Evolutionary conservation across 139 green algal species (phyloP).

Genomic region (Tetraselmis striata): DNA sequence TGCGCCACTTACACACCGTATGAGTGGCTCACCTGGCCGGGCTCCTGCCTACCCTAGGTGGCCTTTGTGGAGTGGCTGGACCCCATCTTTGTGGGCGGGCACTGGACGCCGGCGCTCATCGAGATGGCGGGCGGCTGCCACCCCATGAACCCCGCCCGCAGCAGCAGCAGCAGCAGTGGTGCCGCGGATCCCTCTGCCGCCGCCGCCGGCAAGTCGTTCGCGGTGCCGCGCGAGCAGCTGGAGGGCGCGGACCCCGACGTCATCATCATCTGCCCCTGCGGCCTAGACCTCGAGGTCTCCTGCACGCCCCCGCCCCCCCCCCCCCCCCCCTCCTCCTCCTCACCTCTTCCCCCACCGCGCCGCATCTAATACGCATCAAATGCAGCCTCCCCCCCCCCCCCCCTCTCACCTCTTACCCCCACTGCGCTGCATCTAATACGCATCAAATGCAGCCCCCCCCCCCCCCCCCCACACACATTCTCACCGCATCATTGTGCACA

Average conservation of each 20-base stretch:
- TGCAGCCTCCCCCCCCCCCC: no score
- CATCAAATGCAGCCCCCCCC: no score
- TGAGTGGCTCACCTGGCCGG: neutral
- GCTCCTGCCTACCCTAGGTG: conserved; percentile 29
- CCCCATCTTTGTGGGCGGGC: conserved; percentile 72
- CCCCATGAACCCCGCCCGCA: conserved; percentile 54
- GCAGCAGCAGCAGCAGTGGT: neutral
- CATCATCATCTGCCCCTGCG: conserved; percentile 74
- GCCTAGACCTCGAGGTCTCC: conserved; percentile 49
- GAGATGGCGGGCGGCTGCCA: conserved; percentile 64
- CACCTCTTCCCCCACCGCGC: no score
- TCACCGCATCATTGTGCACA: no score
- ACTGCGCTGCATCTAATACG: no score
- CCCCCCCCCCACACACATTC: no score
- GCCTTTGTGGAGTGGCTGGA: conserved; percentile 76
- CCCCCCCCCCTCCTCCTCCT: no score
- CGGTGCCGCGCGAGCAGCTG: conserved; percentile 36
- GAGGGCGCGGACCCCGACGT: conserved; percentile 56
- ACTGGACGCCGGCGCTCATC: conserved; percentile 85
- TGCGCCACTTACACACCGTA: no score
- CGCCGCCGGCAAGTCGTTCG: conserved; percentile 20
- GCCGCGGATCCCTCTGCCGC: conserved; percentile 6
- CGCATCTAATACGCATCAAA: no score
- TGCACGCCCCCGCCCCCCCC: no score
- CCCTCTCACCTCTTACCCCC: no score